These are phyloP conservation scores for Clavariopsis aquatica DNA, from an alignment of 495 filamentous ascomycete species.

Conservation along the genomic window DNA sequence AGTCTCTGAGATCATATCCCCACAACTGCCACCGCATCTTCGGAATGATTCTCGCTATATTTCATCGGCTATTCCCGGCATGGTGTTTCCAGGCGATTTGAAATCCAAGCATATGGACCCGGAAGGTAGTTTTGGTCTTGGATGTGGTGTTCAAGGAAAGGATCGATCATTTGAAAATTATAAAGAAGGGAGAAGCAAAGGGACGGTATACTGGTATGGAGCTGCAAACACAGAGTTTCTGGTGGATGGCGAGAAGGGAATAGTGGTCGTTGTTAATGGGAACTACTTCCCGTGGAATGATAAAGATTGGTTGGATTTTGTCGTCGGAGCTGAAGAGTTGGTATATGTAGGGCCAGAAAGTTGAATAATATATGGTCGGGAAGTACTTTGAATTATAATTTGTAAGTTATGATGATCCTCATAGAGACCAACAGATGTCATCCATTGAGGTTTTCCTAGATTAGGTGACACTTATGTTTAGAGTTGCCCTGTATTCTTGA, in stretches of 20 bases:
- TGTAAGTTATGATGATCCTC: no score
- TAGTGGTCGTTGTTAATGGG: constrained; percentile 21
- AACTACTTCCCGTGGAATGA: constrained; percentile 30
- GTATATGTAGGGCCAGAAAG: constrained; percentile 16
- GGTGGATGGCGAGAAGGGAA: constrained; percentile 25
- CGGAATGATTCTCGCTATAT: constrained; percentile 11
- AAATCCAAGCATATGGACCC: constrained; percentile 7
- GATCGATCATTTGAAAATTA: constrained; percentile 6
- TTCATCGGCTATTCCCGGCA: neutral
- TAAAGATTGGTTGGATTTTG: constrained; percentile 11
- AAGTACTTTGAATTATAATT: no score
- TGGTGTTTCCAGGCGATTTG: constrained; percentile 3
- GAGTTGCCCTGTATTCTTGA: no score
- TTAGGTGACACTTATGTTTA: no score
- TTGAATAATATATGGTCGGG: no score
- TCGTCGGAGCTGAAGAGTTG: constrained; percentile 16
- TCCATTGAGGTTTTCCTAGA: no score
- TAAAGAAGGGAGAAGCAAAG: constrained; percentile 21
- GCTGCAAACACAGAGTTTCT: constrained; percentile 31
- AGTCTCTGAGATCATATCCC: neutral
- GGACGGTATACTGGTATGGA: constrained; percentile 32
- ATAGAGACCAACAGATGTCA: no score
- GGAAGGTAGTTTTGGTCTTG: constrained; percentile 20
- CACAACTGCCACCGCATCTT: constrained; percentile 11
- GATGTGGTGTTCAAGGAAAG: constrained; percentile 23